Base-by-base conservation (phyloP, 495 filamentous ascomycete species). In the Geopyxis carbonaria region DNA sequence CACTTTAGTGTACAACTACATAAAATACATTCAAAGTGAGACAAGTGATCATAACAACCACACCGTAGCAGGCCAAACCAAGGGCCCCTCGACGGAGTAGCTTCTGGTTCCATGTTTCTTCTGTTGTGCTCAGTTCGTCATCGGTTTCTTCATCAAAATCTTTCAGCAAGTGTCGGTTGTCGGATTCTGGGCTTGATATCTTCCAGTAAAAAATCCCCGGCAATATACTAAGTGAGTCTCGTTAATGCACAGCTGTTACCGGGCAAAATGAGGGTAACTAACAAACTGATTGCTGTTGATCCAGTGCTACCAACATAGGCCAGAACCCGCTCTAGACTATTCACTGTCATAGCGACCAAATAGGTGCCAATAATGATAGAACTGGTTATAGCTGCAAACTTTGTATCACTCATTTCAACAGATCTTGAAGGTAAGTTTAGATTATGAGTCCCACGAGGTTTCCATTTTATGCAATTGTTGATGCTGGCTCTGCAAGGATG, bases 151-250 rank as follows among this genome's bases (percentile, higher is more conserved):
- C 67, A 43, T 94, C 84, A 50, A 89, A 84, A 57, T 93, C 92
- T 48, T 81, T 65, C 13, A 93, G 60, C 7, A 78, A 74, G 48
- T 85, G 81, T 48, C 93, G 85, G 32, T 83, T 65, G 39, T 76
- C 68, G 6, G 80, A 81, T 29, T 92, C 75, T 0, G 91, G 91
- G 9, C 76, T 71, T 0, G 78, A 83, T 40, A 97, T 94, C 61
- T 94, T 94, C 66, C 94, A 95, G 64, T 94, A 97, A 59, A 97
- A 95, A 10, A 95, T 56, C 0, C 89, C 89, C 0, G 89, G 91
- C 0, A 97, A 66, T 46, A 97, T 95, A 57, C 49, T 53, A 20
- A 14, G 15, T 13, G 9, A 14, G 9, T 13, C 7, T 5, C 6
- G 16, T 39, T 21, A 39, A 25, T 11, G 11, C n/a, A 2, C 8